These are phyloP conservation scores for Balansia obtecta DNA, from an alignment of 2,329 filamentous ascomycete species.

Conservation along the genomic window DNA sequence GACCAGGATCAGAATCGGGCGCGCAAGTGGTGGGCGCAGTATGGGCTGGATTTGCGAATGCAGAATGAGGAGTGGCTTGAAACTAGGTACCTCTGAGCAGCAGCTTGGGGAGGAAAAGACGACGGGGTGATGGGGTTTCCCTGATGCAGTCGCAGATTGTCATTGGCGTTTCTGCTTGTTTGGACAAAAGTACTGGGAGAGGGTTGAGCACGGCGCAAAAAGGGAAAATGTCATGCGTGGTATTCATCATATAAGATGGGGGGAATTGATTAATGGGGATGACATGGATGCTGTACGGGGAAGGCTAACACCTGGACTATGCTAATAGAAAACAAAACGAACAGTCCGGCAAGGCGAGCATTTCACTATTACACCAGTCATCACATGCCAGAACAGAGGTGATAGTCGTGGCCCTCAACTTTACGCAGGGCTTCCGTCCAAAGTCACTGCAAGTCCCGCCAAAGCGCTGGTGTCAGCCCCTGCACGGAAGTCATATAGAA, in stretches of 20 bases:
- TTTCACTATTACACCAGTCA: no score
- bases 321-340: no score
- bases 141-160: background rate
- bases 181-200: background rate
- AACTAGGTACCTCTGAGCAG: constrained; percentile 41
- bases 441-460: no score
- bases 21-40: constrained; percentile 75
- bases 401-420: no score
- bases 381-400: no score
- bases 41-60: constrained; percentile 69
- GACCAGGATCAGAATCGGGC: constrained; percentile 53
- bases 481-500: no score
- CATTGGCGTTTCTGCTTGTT: background rate
- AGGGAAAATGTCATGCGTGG: background rate
- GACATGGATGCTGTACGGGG: no score
- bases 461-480: no score
- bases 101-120: background rate
- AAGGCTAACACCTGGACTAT: no score
- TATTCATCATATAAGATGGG: background rate
- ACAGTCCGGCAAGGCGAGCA: no score
- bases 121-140: background rate
- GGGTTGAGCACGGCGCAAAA: background rate
- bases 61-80: constrained; percentile 87
- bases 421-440: no score
- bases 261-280: background rate